Conservation (phyloP, 441 rosid species). For the Breynia disticha region DNA sequence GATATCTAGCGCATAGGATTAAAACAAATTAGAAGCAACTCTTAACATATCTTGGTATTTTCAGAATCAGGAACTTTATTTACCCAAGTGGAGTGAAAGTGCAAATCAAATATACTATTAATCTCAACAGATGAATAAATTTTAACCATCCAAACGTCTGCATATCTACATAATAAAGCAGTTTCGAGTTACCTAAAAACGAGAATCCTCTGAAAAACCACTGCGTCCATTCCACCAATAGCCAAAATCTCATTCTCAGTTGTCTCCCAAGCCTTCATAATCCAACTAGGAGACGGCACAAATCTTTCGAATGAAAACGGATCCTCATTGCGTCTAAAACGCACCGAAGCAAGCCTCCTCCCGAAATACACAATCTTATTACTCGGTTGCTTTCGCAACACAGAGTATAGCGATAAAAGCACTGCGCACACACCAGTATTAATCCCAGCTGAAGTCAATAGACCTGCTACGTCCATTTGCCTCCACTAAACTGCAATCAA, state of each 20-base stretch:
- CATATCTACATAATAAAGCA: not conserved
- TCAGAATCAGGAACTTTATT: not conserved
- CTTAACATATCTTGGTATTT: not conserved
- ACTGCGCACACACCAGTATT: constrained; percentile 53
- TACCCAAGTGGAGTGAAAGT: not conserved
- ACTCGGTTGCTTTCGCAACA: constrained; percentile 78
- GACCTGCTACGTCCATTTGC: constrained; percentile 60
- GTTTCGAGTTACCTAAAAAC: constrained; percentile 55
- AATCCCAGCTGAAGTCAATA: constrained; percentile 83
- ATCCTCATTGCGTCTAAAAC: constrained; percentile 24
- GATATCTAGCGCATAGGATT: not conserved
- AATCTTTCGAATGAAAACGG: constrained; percentile 61
- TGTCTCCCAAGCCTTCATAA: constrained; percentile 78
- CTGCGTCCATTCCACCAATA: constrained; percentile 71
- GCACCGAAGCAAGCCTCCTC: constrained; percentile 39
- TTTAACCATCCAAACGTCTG: too few relatives aligned
- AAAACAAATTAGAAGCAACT: not conserved
- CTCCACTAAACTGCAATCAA: not conserved
- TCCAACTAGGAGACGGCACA: constrained; percentile 92
- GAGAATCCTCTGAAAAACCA: constrained; percentile 69
- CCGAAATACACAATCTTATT: constrained; percentile 70
- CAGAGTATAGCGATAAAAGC: constrained; percentile 60
- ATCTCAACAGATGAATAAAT: not conserved
- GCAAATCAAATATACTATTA: not conserved
- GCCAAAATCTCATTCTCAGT: constrained; percentile 73